Conservation (phyloP, 768 basidiomycete genomes). For the Lentinus tigrinus region DNA sequence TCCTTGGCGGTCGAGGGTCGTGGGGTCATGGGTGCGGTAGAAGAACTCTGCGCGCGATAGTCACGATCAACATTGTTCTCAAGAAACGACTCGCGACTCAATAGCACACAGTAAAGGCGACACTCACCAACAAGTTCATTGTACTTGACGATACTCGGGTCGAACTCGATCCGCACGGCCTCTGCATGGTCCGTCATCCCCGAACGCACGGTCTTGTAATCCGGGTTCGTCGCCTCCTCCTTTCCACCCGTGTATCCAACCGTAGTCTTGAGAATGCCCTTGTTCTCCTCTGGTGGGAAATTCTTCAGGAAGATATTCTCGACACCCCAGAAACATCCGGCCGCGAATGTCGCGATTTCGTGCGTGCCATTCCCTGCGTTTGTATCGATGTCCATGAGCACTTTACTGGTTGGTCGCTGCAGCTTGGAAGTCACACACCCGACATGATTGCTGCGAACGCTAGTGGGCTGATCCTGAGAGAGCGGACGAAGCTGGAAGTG, state of each 20-base stretch:
- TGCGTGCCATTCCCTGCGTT: conserved; percentile 28
- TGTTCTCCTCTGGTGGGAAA: conserved; percentile 66
- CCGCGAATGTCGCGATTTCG: conserved; percentile 50
- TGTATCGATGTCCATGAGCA: too few species aligned
- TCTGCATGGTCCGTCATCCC: conserved; percentile 90
- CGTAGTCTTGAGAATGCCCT: conserved; percentile 69
- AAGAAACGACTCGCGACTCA: too few species aligned
- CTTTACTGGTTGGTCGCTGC: neutral
- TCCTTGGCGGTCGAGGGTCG: conserved; percentile 79
- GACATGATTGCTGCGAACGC: conserved; percentile 16
- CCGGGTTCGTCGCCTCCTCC: conserved; percentile 50
- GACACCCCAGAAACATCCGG: conserved; percentile 85
- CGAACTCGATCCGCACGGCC: conserved; percentile 82
- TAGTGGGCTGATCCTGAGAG: conserved; percentile 6
- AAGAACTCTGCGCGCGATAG: conserved; percentile 75
- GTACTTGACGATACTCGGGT: conserved; percentile 74
- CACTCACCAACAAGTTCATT: conserved; percentile 81
- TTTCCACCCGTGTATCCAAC: conserved; percentile 84
- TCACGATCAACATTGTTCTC: neutral
- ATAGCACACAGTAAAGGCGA: too few species aligned
- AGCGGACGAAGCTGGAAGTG: conserved; percentile 6
- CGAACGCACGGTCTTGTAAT: conserved; percentile 73
- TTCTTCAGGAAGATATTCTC: conserved; percentile 84
- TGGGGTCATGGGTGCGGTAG: conserved; percentile 93
- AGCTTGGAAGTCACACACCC: conserved; percentile 4